These are phyloP conservation scores for Jamesozyma hellenica DNA, from an alignment of 805 yeast species.

Conservation along the genomic window DNA sequence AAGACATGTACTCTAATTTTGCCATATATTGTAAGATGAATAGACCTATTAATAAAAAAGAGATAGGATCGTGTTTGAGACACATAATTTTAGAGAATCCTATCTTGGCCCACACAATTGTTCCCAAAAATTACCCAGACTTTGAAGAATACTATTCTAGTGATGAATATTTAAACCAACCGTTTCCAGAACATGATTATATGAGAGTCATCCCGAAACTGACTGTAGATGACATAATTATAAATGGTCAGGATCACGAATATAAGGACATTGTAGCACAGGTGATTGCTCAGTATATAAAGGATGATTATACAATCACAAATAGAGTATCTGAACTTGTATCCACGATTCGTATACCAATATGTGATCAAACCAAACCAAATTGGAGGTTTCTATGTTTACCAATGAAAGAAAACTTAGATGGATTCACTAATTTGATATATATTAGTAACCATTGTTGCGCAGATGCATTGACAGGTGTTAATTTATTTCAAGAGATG, in stretches of 20 bases:
- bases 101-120: constrained; percentile 12
- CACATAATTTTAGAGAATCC: constrained; percentile 14
- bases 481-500: constrained; percentile 17
- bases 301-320: constrained; percentile 8
- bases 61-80: constrained; percentile 12
- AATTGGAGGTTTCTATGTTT: constrained; percentile 20
- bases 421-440: constrained; percentile 6
- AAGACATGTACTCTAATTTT: constrained; percentile 19
- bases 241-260: constrained; percentile 18
- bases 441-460: constrained; percentile 20
- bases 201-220: constrained; percentile 13
- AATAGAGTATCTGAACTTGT: constrained; percentile 9
- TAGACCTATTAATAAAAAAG: constrained; percentile 3
- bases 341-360: constrained; percentile 10
- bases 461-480: constrained; percentile 18
- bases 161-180: constrained; percentile 13
- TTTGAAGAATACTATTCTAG: constrained; percentile 13
- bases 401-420: constrained; percentile 2
- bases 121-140: constrained; percentile 12
- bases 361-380: constrained; percentile 12
- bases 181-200: constrained; percentile 18
- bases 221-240: constrained; percentile 12
- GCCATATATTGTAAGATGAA: constrained; percentile 14
- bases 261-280: constrained; percentile 6
- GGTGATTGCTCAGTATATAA: constrained; percentile 7